A percentile compares a stretch with the other conserved stretches of the same genome.
Conservation (phyloP, 2,329 filamentous ascomycete species). For the Aspergillus tubingensis region DNA sequence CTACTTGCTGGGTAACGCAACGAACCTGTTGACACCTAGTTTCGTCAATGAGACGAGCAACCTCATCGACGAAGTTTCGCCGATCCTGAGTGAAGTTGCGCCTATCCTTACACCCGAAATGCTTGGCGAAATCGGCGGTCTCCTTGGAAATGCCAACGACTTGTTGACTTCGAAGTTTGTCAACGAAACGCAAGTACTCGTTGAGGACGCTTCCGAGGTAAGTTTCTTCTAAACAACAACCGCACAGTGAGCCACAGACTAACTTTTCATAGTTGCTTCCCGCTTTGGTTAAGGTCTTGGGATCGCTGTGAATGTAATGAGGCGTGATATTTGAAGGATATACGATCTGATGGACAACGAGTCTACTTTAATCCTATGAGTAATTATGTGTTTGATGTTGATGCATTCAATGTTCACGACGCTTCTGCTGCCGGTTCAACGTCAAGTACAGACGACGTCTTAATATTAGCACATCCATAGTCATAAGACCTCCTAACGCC, state of each 20-base stretch:
- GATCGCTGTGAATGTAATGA: constrained; percentile 26
- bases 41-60: constrained; percentile 34
- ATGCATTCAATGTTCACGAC: constrained; percentile 46
- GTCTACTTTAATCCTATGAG: constrained; percentile 38
- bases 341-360: constrained; percentile 29
- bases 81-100: constrained; percentile 31
- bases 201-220: constrained; percentile 35
- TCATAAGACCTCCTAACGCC: neutral
- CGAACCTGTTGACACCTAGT: constrained; percentile 30
- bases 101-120: constrained; percentile 32
- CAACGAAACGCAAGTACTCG: constrained; percentile 31
- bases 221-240: constrained; percentile 6
- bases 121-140: constrained; percentile 27
- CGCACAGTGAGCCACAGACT: constrained; percentile 4
- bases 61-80: constrained; percentile 32
- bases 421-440: constrained; percentile 28
- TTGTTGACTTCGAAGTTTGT: constrained; percentile 25
- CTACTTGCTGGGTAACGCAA: constrained; percentile 35
- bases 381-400: constrained; percentile 21
- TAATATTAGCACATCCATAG: constrained; percentile 2
- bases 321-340: constrained; percentile 13
- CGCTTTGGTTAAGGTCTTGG: constrained; percentile 31
- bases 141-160: constrained; percentile 21
- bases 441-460: constrained; percentile 4
- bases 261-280: constrained; percentile 31